These are phyloP conservation scores for Rauvolfia tetraphylla DNA, from an alignment of 257 asterid genomes.

Conservation along the genomic window DNA sequence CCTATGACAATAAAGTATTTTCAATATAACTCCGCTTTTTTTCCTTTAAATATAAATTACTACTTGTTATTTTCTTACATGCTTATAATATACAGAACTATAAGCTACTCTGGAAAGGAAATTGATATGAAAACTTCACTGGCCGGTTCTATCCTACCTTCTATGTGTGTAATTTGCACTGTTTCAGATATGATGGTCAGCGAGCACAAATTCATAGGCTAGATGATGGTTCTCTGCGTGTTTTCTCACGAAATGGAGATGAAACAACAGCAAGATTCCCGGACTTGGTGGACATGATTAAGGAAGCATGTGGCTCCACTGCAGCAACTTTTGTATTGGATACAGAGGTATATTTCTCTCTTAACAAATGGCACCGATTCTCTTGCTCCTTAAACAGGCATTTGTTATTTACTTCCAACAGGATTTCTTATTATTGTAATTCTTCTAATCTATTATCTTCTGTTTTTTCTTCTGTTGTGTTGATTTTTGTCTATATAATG, in stretches of 20 bases:
- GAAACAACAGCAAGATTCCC: constrained; percentile 81
- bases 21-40: not conserved
- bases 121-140: not conserved
- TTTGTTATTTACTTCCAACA: not conserved
- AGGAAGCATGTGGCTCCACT: constrained; percentile 46
- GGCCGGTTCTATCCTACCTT: not conserved
- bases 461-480: not conserved
- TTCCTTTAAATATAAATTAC: not conserved
- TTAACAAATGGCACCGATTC: not conserved
- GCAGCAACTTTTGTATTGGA: constrained; percentile 64
- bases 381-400: not conserved
- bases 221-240: constrained; percentile 62
- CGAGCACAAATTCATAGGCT: constrained; percentile 86
- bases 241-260: constrained; percentile 89
- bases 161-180: constrained; percentile 7
- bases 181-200: constrained; percentile 89
- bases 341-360: constrained; percentile 57
- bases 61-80: not conserved
- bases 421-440: not conserved
- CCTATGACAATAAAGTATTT: not conserved
- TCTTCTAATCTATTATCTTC: not conserved
- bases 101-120: not conserved
- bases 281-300: constrained; percentile 59
- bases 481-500: not conserved
- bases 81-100: not conserved